phyloP scores from a whole-genome alignment of 352 stramenopile genomes.

The Globisporangium cystogenes region DNA sequence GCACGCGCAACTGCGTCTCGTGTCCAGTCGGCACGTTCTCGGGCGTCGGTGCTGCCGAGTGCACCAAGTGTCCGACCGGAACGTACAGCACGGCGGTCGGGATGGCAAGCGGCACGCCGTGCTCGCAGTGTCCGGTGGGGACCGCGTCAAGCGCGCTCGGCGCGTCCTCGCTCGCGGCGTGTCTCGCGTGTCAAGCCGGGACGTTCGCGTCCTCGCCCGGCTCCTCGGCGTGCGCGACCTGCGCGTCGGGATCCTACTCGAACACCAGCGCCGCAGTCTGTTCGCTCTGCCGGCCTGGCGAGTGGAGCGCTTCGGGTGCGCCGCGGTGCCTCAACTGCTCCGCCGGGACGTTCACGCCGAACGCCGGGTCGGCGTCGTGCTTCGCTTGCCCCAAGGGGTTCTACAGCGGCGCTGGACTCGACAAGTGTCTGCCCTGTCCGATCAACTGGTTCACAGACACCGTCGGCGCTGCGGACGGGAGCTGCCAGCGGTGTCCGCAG shows the following conservation, averaged over 20 bases:
- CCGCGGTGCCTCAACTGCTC: constrained; percentile 31
- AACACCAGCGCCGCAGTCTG: constrained; percentile 32
- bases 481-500: constrained; percentile 26
- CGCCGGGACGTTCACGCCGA: constrained; percentile 41
- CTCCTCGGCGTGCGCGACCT: constrained; percentile 14
- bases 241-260: constrained; percentile 33
- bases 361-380: constrained; percentile 28
- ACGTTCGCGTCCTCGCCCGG: constrained; percentile 20
- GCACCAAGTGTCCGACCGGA: constrained; percentile 36
- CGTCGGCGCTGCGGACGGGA: constrained; percentile 13
- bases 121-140: constrained; percentile 39
- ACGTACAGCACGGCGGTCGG: constrained; percentile 41
- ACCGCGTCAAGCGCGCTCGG: constrained; percentile 37
- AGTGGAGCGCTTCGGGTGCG: constrained; percentile 33
- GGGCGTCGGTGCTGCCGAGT: constrained; percentile 28
- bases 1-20: constrained; percentile 40
- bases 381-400: constrained; percentile 52
- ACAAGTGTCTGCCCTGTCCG: constrained; percentile 35
- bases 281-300: constrained; percentile 28
- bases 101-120: constrained; percentile 30
- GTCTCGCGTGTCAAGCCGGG: constrained; percentile 21
- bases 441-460: constrained; percentile 36
- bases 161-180: constrained; percentile 22
- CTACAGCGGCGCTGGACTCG: constrained; percentile 36
- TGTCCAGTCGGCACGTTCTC: constrained; percentile 47